Base-by-base conservation (phyloP, 2,329 filamentous ascomycete genomes). In the Penicillium sp. region DNA sequence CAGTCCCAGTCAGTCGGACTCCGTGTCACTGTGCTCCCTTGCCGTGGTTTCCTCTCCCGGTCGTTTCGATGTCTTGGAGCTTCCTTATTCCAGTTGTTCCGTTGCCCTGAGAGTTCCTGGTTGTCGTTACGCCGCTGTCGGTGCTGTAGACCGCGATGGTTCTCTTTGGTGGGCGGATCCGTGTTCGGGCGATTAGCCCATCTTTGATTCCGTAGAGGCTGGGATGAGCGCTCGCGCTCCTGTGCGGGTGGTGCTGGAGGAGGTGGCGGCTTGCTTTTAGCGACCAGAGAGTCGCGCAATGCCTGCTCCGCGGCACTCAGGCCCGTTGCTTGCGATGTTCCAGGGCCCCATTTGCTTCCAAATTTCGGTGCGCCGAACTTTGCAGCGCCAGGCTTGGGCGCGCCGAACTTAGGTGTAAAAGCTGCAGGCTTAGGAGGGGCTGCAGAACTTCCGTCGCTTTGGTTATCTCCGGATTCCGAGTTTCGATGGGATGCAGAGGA, bases 401-500 rank as follows among this genome's bases (percentile, higher is more conserved):
- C 37, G 6, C 37, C 37, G 10, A 42, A 42, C 49, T 72, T 75
- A 10, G 68, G 63, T 27, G 55, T 51, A 8, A 52, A 39, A 5
- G 53, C 50, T 16, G 60, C 35, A 26, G 62, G 42, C 4, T 39
- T 52, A 14, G 65, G 50, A 26, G 62, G 37, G 4, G 35, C 49
- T 16, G 65, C 49, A 31, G 52, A 52, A 9, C 58, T 49, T n/a
- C 60, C 57, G 53, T 68, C 61, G 9, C 63, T 58, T 21, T 66
- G 62, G n/a, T 62, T 61, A 46, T 59, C 54, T 13, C 62, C 57
- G 24, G 63, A 58, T 11, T 68, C 63, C 19, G 69, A 68, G 44
- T 71, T 67, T 31, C 60, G 57, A 42, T 52, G 59, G 27, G 57
- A 54, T 26, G 65, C 54, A 37, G 70, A 74, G 11, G 71, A 69